Base-by-base conservation (phyloP, 768 basidiomycete genomes). In the Mycena kentingensis region DNA sequence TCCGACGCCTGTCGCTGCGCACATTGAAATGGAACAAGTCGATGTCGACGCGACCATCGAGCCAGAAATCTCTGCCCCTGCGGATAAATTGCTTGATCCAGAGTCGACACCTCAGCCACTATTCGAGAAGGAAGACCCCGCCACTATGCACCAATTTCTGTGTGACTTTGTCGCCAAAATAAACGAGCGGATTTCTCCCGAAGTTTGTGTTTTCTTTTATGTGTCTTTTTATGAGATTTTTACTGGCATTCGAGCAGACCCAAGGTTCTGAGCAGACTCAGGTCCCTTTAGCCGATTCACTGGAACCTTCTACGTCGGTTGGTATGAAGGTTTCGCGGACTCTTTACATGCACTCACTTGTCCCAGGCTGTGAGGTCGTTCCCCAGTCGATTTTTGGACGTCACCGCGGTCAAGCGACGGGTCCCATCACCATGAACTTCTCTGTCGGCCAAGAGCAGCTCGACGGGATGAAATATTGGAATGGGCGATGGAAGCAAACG, bases 401-500 rank as follows among this genome's bases (percentile, higher is more conserved):
- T 24, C 64, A 68, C 27, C 61, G 63, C 32, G 70, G 69, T 12
- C 50, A 59, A 36, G 24, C 43, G 10, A 42, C 46, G 10, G 57
- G 56, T 26, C 51, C 46, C 15, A 64, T 67, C 11, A 58, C 58
- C 12, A 52, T 70, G 8, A 41, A 63, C 7, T 67, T 67, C 34
- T 46, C 54, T 5, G 63, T 70, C 24, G 50, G 58, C n/a, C 52
- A 63, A 28, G 13, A 29, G 19, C 62, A 65, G n/a, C 52, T 61
- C 26, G 49, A 46, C 10, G 47, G 34, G 35, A 44, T 67, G 11
- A 49, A 34, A 7, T 59, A 60, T 41, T 80, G 79, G 79, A 67
- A 65, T 4, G 68, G 71, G 41, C 67, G 74, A 61, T 64, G 58
- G 18, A 65, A 70, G 16, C 61, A 64, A 13, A 58, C 60, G 29